phyloP scores from a whole-genome alignment of 495 filamentous ascomycete species.

The Lasiosphaeria miniovina region DNA sequence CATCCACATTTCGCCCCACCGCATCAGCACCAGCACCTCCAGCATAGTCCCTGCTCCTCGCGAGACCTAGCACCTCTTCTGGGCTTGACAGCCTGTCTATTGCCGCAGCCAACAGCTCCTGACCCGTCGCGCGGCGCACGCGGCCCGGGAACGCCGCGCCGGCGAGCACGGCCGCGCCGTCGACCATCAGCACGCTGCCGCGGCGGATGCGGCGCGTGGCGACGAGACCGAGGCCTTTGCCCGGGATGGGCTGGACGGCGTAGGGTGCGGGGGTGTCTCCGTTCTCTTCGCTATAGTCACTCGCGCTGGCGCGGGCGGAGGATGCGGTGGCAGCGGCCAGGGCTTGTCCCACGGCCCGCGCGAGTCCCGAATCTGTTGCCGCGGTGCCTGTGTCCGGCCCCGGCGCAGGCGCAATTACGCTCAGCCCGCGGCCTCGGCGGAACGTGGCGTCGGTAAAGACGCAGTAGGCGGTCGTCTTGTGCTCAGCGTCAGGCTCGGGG shows the following conservation, averaged over 20 bases:
- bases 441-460: slow-evolving; percentile 6
- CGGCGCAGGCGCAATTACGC: background rate
- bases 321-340: background rate
- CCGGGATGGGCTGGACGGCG: slow-evolving; percentile 24
- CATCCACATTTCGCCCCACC: background rate
- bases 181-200: slow-evolving; percentile 29
- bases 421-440: background rate
- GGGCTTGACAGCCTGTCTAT: slow-evolving; percentile 26
- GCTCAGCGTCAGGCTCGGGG: background rate
- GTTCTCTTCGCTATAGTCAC: background rate
- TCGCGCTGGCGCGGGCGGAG: background rate
- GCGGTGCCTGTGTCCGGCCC: background rate
- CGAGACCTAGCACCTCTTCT: slow-evolving; percentile 26
- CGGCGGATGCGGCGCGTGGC: slow-evolving; percentile 27
- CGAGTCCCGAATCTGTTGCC: background rate
- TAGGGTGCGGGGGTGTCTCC: slow-evolving; percentile 8
- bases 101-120: slow-evolving; percentile 24
- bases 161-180: slow-evolving; percentile 26
- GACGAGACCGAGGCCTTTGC: slow-evolving; percentile 31
- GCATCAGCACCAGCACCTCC: slow-evolving; percentile 3
- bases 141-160: slow-evolving; percentile 26
- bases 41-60: slow-evolving; percentile 16
- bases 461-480: slow-evolving; percentile 2
- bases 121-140: slow-evolving; percentile 20
- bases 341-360: background rate